Conservation (phyloP, 495 filamentous ascomycete genomes). For the Arthonia radiata region DNA sequence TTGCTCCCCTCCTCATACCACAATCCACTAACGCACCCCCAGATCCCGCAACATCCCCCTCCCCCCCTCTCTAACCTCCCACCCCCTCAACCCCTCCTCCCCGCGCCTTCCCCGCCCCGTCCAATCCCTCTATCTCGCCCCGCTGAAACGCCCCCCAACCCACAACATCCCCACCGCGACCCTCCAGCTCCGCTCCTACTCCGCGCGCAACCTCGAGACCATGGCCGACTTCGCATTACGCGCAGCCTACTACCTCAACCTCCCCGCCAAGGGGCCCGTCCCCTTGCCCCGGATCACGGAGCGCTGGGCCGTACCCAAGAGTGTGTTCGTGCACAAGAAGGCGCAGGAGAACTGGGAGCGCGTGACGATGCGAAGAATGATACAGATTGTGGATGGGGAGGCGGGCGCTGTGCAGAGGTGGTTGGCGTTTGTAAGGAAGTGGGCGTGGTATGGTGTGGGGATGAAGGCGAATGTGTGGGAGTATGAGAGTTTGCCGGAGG, state of each 20-base stretch:
- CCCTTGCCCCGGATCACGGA: conserved; percentile 71
- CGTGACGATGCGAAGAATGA: conserved; percentile 59
- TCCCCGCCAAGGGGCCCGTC: conserved; percentile 67
- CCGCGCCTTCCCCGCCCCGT: conserved; percentile 45
- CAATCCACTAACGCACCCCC: too few relatives aligned
- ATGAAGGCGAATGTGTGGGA: conserved; percentile 98
- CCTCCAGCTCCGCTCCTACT: conserved; percentile 82
- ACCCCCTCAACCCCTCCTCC: too few relatives aligned
- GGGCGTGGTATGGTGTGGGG: conserved; percentile 79
- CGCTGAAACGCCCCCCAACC: conserved; percentile 46
- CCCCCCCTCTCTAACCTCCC: too few relatives aligned
- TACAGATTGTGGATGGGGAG: conserved; percentile 85
- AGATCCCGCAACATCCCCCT: too few relatives aligned
- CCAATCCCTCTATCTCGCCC: conserved; percentile 65
- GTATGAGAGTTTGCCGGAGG: conserved; percentile 33
- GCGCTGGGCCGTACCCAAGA: conserved; percentile 81
- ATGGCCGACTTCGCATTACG: conserved; percentile 87
- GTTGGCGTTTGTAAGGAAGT: conserved; percentile 74
- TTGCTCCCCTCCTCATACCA: too few relatives aligned
- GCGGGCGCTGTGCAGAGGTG: conserved; percentile 70
- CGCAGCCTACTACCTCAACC: conserved; percentile 76
- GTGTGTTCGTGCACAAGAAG: conserved; percentile 88
- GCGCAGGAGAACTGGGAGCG: conserved; percentile 94
- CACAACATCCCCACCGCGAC: conserved; percentile 67
- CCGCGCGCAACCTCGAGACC: conserved; percentile 72